Evolutionary conservation across 2,329 filamentous ascomycete species (phyloP).

Genomic region (Penicillium rolfsii): DNA sequence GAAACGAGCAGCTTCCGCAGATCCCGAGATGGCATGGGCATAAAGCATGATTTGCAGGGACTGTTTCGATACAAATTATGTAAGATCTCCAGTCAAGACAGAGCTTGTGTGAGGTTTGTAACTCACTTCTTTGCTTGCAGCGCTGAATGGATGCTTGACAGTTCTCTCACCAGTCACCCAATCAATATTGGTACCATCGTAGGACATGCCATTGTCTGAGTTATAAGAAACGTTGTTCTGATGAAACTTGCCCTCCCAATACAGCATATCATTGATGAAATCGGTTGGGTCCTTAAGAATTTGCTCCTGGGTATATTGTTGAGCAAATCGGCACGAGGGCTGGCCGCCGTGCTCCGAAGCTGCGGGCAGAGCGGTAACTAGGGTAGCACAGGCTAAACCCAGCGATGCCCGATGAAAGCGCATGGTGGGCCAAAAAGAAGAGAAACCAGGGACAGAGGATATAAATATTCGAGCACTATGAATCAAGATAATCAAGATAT

Average conservation of each 20-base stretch:
- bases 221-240: conserved; percentile 49
- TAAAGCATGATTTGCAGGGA: conserved; percentile 52
- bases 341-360: background rate
- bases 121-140: conserved; percentile 41
- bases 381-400: conserved; percentile 1
- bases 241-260: conserved; percentile 53
- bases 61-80: conserved; percentile 22
- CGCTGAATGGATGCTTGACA: conserved; percentile 42
- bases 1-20: conserved; percentile 45
- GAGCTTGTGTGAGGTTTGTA: background rate
- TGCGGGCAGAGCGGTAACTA: background rate
- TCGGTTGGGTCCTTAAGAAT: conserved; percentile 7
- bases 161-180: conserved; percentile 40
- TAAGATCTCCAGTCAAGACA: background rate
- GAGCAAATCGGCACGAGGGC: conserved; percentile 16
- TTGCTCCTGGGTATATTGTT: conserved; percentile 13
- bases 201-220: conserved; percentile 48
- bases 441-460: background rate
- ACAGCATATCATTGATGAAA: conserved; percentile 44
- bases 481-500: background rate
- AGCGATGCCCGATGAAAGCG: background rate
- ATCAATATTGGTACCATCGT: conserved; percentile 36
- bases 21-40: conserved; percentile 46
- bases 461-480: background rate
- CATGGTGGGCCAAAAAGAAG: background rate